Conservation (phyloP, 345 rosid genomes). For the Sisymbrium altissimum region DNA sequence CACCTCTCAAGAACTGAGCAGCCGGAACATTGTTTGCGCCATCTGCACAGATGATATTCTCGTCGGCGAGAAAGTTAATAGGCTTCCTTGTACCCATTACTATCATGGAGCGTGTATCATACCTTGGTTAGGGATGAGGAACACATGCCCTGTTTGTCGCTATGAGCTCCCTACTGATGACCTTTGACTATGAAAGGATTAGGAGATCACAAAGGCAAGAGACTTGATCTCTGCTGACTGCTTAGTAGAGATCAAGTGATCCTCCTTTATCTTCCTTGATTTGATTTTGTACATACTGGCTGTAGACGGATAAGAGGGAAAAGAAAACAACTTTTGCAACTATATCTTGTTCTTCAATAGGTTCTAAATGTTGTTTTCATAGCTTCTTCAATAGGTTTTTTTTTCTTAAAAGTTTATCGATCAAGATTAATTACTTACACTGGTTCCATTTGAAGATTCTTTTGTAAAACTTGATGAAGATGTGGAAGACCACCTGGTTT, state of each 20-base stretch:
- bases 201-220: conserved; percentile 31
- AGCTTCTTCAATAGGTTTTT: not conserved
- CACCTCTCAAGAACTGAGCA: conserved; percentile 47
- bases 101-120: conserved; percentile 85
- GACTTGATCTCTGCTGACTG: not conserved
- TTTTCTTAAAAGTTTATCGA: no score
- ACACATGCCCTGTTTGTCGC: conserved; percentile 91
- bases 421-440: not conserved
- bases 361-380: not conserved
- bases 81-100: conserved; percentile 74
- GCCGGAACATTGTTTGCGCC: conserved; percentile 54
- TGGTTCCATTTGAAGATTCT: not conserved
- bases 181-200: conserved; percentile 60
- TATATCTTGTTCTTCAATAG: not conserved
- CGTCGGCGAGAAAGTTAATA: conserved; percentile 58
- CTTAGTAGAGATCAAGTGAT: not conserved
- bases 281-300: conserved; percentile 7
- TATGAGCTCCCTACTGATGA: conserved; percentile 85
- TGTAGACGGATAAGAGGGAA: no score
- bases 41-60: conserved; percentile 78
- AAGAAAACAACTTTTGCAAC: not conserved
- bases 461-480: not conserved
- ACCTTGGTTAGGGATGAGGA: conserved; percentile 84
- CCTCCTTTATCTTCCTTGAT: no score
- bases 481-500: no score